phyloP scores from a whole-genome alignment of 2,329 filamentous ascomycete genomes.

The Diaporthe helianthi region DNA sequence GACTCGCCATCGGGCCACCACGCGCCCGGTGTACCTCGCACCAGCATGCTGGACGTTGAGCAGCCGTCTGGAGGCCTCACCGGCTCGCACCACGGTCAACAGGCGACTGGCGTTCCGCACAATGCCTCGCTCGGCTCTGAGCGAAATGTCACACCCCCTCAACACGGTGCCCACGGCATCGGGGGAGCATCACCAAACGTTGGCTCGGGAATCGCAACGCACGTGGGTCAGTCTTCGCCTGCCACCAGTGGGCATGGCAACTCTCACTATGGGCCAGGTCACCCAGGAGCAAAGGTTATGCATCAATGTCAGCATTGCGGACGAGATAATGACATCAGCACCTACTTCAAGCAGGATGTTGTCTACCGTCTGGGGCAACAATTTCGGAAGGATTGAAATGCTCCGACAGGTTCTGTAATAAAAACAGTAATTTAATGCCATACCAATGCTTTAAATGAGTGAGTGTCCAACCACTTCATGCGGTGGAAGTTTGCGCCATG shows the following conservation, averaged over 20 bases:
- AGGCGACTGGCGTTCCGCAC: slow-evolving; percentile 23
- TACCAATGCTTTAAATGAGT: no score
- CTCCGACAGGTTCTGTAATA: not conserved
- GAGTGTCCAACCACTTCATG: no score
- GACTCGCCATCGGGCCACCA: not conserved
- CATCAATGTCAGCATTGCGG: slow-evolving; percentile 38
- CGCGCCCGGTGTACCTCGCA: slow-evolving; percentile 23
- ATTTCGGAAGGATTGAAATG: no score
- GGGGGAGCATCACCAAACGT: not conserved
- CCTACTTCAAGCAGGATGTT: slow-evolving; percentile 38
- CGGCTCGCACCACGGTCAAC: not conserved
- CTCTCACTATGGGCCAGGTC: slow-evolving; percentile 37
- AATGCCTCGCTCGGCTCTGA: slow-evolving; percentile 34
- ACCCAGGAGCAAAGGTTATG: slow-evolving; percentile 36
- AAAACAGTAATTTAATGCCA: not conserved
- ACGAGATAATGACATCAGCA: slow-evolving; percentile 37
- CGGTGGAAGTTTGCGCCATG: not conserved
- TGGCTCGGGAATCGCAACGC: not conserved
- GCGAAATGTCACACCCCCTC: not conserved
- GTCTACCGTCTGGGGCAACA: slow-evolving; percentile 37
- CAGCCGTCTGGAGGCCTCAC: not conserved
- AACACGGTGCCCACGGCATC: not conserved
- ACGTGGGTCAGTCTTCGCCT: not conserved
- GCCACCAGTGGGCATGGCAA: slow-evolving; percentile 2
- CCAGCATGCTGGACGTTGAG: slow-evolving; percentile 35